Evolutionary conservation across 805 yeast species (phyloP).

Genomic region (Schizosaccharomyces octosporus): DNA sequence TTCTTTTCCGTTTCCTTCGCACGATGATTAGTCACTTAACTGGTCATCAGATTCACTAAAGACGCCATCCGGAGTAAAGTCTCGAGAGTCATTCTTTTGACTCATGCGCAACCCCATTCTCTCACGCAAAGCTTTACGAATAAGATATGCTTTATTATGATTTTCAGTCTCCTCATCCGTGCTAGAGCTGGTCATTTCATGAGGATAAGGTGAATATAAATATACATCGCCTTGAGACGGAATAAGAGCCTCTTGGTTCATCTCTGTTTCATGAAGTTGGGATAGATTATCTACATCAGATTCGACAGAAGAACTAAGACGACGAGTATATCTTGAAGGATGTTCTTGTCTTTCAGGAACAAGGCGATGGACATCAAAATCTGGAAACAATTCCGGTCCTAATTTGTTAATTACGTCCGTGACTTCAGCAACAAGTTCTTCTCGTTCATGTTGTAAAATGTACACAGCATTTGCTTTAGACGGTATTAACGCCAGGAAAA

Average conservation of each 20-base stretch:
- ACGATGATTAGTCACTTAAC: not conserved
- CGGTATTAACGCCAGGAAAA: constrained; percentile 26
- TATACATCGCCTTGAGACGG: not conserved
- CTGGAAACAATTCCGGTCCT: constrained; percentile 73
- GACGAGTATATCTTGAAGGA: not conserved
- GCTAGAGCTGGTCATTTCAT: not conserved
- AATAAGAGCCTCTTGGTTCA: not conserved
- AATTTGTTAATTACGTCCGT: constrained; percentile 55
- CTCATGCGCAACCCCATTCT: not conserved
- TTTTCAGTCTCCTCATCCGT: not conserved
- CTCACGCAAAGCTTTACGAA: not conserved
- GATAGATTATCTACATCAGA: not conserved
- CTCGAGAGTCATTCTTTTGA: not conserved
- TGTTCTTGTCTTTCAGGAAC: not conserved
- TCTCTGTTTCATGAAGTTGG: not conserved
- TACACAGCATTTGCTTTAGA: constrained; percentile 18
- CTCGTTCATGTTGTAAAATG: constrained; percentile 35
- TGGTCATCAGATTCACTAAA: not conserved
- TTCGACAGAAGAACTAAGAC: not conserved
- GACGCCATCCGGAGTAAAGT: not conserved
- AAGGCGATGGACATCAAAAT: constrained; percentile 25
- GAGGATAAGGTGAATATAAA: not conserved
- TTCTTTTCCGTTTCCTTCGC: no score
- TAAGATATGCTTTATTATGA: not conserved
- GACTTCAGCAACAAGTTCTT: constrained; percentile 40